phyloP scores from a whole-genome alignment of 2,329 filamentous ascomycete species.

The Colletotrichum acutatum region DNA sequence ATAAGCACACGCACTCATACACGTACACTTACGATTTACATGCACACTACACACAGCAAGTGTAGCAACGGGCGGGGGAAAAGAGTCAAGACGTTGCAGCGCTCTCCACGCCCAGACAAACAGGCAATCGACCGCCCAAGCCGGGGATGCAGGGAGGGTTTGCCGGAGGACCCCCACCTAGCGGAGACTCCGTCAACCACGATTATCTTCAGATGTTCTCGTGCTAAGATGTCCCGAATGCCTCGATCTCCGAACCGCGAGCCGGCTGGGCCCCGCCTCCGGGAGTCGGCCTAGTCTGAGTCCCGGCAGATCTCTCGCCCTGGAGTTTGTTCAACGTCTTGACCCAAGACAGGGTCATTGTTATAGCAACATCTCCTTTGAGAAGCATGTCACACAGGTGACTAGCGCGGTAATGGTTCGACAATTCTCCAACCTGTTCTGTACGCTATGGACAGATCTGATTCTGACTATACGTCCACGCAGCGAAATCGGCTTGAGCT shows the following conservation, averaged over 20 bases:
- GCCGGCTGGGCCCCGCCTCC: neutral
- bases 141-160: constrained; percentile 4
- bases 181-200: constrained; percentile 2
- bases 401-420: neutral
- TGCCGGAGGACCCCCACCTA: neutral
- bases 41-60: neutral
- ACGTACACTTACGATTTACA: neutral
- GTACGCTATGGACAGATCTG: neutral
- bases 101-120: neutral
- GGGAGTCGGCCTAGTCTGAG: neutral
- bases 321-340: neutral
- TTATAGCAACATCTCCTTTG: neutral
- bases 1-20: neutral
- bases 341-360: neutral
- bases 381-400: neutral
- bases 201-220: neutral
- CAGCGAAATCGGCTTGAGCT: neutral
- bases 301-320: neutral
- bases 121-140: neutral
- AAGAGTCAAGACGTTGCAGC: neutral
- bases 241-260: constrained; percentile 10
- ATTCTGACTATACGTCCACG: neutral
- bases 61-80: neutral
- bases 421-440: neutral
- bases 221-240: constrained; percentile 14